Conservation (phyloP, 2,329 filamentous ascomycete species). For the Cercospora sp. region DNA sequence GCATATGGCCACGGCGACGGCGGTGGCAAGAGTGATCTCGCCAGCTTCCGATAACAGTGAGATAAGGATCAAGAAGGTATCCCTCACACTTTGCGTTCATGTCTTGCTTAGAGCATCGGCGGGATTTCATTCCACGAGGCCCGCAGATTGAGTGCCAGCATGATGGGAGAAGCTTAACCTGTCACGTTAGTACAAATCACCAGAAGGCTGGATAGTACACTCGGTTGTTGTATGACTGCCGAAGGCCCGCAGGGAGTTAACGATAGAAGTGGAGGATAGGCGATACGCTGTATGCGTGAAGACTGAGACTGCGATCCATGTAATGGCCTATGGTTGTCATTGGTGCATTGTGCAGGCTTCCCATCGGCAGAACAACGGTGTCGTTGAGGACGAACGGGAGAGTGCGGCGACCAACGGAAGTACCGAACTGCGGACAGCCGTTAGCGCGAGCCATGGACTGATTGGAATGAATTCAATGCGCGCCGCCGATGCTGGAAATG, state of each 20-base stretch:
- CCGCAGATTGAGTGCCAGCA: background rate
- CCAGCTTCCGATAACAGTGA: background rate
- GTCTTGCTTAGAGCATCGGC: background rate
- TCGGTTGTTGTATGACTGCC: background rate
- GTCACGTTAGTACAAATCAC: background rate
- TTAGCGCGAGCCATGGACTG: background rate
- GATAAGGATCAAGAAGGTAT: background rate
- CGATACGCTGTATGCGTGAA: background rate
- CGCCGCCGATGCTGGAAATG: background rate
- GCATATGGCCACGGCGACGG: background rate
- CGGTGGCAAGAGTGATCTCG: background rate
- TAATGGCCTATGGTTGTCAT: background rate
- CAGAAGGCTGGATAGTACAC: background rate
- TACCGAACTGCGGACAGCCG: constrained; percentile 14
- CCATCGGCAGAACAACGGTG: background rate
- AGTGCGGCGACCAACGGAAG: constrained; percentile 11
- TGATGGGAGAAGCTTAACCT: background rate
- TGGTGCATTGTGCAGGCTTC: background rate
- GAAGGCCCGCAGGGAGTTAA: background rate
- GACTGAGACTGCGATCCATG: background rate
- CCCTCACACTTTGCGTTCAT: background rate
- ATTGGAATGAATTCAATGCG: background rate
- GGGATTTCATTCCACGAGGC: background rate
- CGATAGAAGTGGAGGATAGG: background rate
- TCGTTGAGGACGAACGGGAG: constrained; percentile 4